Conservation (phyloP, 805 yeast species). For the Saturnispora quitensis region DNA sequence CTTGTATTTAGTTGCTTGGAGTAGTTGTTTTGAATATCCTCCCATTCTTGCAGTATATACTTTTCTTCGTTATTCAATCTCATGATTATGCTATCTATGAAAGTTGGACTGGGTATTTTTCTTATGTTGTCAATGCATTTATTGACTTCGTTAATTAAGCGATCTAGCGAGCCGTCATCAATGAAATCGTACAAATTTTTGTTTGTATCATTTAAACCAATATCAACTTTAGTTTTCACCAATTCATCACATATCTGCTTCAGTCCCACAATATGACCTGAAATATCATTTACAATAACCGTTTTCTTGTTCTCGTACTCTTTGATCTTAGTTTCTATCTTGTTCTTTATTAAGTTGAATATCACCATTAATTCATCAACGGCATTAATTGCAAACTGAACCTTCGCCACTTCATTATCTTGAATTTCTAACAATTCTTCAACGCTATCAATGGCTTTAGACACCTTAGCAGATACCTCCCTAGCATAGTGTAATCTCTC, state of each 20-base stretch:
- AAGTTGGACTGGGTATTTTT: slow-evolving; percentile 21
- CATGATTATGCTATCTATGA: slow-evolving; percentile 21
- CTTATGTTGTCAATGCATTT: slow-evolving; percentile 24
- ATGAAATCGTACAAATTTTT: slow-evolving; percentile 38
- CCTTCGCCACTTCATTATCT: slow-evolving; percentile 34
- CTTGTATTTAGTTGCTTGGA: slow-evolving; percentile 10
- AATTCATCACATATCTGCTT: slow-evolving; percentile 27
- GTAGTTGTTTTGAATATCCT: slow-evolving; percentile 17
- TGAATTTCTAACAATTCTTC: slow-evolving; percentile 31
- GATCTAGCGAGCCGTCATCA: slow-evolving; percentile 31
- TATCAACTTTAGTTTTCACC: slow-evolving; percentile 29
- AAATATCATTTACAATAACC: slow-evolving; percentile 18
- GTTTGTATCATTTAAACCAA: slow-evolving; percentile 18
- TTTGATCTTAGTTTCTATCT: slow-evolving; percentile 22
- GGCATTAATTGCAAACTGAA: slow-evolving; percentile 37
- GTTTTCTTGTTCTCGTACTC: slow-evolving; percentile 18
- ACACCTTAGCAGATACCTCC: slow-evolving; percentile 43
- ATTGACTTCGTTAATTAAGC: slow-evolving; percentile 25
- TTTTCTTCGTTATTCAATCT: slow-evolving; percentile 22
- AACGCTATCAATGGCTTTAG: slow-evolving; percentile 30
- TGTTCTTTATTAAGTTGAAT: slow-evolving; percentile 27
- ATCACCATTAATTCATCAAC: slow-evolving; percentile 38
- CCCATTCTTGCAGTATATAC: slow-evolving; percentile 14
- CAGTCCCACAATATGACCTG: slow-evolving; percentile 27
- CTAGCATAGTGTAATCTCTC: slow-evolving; percentile 41